These are phyloP conservation scores for Nakaseomyces glabratus DNA, from an alignment of 1,139 yeast species.

Conservation along the genomic window DNA sequence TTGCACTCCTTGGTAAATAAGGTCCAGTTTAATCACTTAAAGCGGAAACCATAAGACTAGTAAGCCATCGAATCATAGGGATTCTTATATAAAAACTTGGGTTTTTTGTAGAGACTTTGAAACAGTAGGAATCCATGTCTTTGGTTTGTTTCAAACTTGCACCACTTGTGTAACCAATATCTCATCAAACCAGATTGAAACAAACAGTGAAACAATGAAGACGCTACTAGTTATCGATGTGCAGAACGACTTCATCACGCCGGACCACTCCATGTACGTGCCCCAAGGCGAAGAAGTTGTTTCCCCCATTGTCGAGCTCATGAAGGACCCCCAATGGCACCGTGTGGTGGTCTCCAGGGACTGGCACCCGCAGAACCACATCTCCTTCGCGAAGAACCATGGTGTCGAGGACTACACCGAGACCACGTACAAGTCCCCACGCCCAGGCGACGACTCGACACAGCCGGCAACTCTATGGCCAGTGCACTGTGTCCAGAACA, in stretches of 20 bases:
- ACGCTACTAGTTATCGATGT: conserved; percentile 72
- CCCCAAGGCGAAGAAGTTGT: conserved; percentile 54
- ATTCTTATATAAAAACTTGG: too few relatives aligned
- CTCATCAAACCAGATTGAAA: too few relatives aligned
- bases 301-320: conserved; percentile 39
- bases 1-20: too few relatives aligned
- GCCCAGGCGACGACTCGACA: conserved; percentile 23
- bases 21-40: too few relatives aligned
- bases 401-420: conserved; percentile 45
- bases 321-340: conserved; percentile 41
- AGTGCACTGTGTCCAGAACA: conserved; percentile 72
- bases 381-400: conserved; percentile 73
- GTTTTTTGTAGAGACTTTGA: too few relatives aligned
- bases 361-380: conserved; percentile 78
- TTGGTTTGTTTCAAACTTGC: too few relatives aligned
- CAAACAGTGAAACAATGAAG: conserved; percentile 11
- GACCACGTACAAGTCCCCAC: conserved; percentile 46
- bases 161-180: too few relatives aligned
- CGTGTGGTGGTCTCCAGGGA: conserved; percentile 69
- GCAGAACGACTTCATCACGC: conserved; percentile 79
- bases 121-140: too few relatives aligned
- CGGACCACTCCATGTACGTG: conserved; percentile 70
- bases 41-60: too few relatives aligned
- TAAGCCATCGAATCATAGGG: too few relatives aligned
- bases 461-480: conserved; percentile 56